Conservation (phyloP, 1,284 basidiomycete species). For the Hymenochaete sp. region DNA sequence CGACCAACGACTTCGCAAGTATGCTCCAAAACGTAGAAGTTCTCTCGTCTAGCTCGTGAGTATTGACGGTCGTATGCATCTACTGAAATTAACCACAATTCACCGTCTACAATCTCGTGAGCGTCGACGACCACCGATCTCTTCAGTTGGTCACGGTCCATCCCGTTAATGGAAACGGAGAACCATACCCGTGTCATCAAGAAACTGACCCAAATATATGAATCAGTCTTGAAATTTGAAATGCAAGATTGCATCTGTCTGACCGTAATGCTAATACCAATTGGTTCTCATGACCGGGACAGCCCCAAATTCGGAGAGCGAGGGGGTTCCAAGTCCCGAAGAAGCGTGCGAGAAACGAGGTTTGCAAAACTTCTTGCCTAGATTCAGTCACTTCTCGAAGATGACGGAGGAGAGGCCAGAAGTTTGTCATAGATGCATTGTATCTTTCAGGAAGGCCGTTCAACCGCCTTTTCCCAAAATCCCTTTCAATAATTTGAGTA, state of each 20-base stretch:
- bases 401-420: constrained; percentile 58
- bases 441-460: constrained; percentile 30
- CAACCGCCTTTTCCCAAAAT: constrained; percentile 43
- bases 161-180: constrained; percentile 36
- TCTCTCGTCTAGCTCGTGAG: constrained; percentile 20
- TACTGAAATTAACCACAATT: constrained; percentile 51
- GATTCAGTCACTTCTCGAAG: constrained; percentile 36
- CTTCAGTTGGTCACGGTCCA: constrained; percentile 27
- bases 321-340: constrained; percentile 31
- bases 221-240: constrained; percentile 1
- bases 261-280: too few relatives aligned
- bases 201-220: constrained; percentile 35
- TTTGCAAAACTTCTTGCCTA: constrained; percentile 32
- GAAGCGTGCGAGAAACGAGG: constrained; percentile 40
- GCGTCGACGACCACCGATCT: constrained; percentile 33
- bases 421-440: constrained; percentile 42
- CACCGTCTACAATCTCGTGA: constrained; percentile 41
- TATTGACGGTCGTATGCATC: constrained; percentile 17
- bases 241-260: constrained; percentile 47
- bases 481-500: constrained; percentile 32
- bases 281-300: constrained; percentile 50
- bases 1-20: constrained; percentile 65
- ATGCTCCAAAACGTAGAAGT: constrained; percentile 48
- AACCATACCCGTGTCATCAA: constrained; percentile 56
- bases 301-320: constrained; percentile 44